A percentile compares a stretch with the other conserved stretches of the same genome.
Evolutionary conservation across 2,329 filamentous ascomycete genomes (phyloP).

Genomic region (Microdochium bolleyi): DNA sequence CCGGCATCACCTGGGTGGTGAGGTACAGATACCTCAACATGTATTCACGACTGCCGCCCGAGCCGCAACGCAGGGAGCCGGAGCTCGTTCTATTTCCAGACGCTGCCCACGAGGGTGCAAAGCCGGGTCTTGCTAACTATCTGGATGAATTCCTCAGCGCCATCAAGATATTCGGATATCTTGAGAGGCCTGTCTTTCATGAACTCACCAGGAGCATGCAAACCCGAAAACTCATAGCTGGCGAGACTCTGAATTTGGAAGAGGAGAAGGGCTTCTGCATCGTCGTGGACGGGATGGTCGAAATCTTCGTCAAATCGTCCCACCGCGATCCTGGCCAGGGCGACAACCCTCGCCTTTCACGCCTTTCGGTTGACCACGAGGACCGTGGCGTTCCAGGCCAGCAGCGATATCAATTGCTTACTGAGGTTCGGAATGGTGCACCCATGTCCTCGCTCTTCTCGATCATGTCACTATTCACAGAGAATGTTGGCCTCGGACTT

Average conservation of each 20-base stretch:
- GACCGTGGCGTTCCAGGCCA: slow-evolving; percentile 50
- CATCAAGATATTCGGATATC: slow-evolving; percentile 97
- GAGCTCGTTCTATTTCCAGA: slow-evolving; percentile 94
- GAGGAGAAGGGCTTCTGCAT: slow-evolving; percentile 98
- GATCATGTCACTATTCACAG: slow-evolving; percentile 92
- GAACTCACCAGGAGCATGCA: slow-evolving; percentile 98
- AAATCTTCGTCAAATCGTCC: slow-evolving; percentile 95
- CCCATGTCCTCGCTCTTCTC: slow-evolving; percentile 99
- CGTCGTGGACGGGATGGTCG: slow-evolving; percentile 90
- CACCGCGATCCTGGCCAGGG: slow-evolving; percentile 50
- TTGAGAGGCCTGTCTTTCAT: slow-evolving; percentile 94
- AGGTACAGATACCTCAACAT: slow-evolving; percentile 95
- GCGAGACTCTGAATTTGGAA: slow-evolving; percentile 89
- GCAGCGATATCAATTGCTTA: slow-evolving; percentile 89
- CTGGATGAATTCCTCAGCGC: slow-evolving; percentile 96
- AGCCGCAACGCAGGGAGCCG: slow-evolving; percentile 92
- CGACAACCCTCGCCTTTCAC: slow-evolving; percentile 28
- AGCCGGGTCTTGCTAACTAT: slow-evolving; percentile 90
- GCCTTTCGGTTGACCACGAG: slow-evolving; percentile 23
- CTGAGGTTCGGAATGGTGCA: slow-evolving; percentile 94
- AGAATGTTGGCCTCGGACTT: slow-evolving; percentile 75
- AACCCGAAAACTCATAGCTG: slow-evolving; percentile 89
- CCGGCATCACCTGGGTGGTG: slow-evolving; percentile 87
- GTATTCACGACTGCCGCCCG: slow-evolving; percentile 87
- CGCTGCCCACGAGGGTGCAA: slow-evolving; percentile 79